phyloP scores from a whole-genome alignment of 2,329 filamentous ascomycete species.

The Tricladium varicosporioides region DNA sequence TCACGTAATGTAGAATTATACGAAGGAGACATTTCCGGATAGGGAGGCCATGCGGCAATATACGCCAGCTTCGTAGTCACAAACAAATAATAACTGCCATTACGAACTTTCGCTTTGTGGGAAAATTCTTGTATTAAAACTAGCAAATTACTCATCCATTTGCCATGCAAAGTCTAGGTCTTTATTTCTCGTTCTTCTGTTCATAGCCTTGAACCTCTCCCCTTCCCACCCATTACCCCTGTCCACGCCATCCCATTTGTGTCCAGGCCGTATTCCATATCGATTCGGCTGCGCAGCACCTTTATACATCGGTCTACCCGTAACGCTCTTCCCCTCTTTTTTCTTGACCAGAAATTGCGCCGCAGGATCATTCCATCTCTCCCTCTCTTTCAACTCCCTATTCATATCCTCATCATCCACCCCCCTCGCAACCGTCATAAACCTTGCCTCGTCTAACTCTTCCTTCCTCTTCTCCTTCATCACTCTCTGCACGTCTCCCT shows the following conservation, averaged over 20 bases:
- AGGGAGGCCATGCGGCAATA: too few relatives aligned
- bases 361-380: slow-evolving; percentile 94
- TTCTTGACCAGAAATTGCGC: slow-evolving; percentile 66
- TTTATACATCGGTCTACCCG: slow-evolving; percentile 56
- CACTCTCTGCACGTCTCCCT: slow-evolving; percentile 80
- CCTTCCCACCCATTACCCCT: slow-evolving; percentile 90
- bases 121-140: too few relatives aligned
- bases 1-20: too few relatives aligned
- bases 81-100: too few relatives aligned
- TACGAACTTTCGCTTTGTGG: too few relatives aligned
- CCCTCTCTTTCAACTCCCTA: slow-evolving; percentile 69
- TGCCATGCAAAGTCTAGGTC: slow-evolving; percentile 91
- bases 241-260: slow-evolving; percentile 97
- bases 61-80: too few relatives aligned
- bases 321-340: slow-evolving; percentile 24
- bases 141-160: slow-evolving; percentile 72
- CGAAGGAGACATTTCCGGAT: too few relatives aligned
- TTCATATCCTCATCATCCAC: slow-evolving; percentile 90
- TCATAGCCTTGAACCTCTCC: slow-evolving; percentile 86
- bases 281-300: slow-evolving; percentile 85
- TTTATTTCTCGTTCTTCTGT: slow-evolving; percentile 71
- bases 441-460: slow-evolving; percentile 74
- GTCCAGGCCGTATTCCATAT: slow-evolving; percentile 88
- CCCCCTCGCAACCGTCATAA: slow-evolving; percentile 74
- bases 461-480: slow-evolving; percentile 64